Evolutionary conservation across 176 grass and related monocot genomes (phyloP), one percentile per base, ranked within the genome.

Genomic region (Dactylis glomerata): DNA sequence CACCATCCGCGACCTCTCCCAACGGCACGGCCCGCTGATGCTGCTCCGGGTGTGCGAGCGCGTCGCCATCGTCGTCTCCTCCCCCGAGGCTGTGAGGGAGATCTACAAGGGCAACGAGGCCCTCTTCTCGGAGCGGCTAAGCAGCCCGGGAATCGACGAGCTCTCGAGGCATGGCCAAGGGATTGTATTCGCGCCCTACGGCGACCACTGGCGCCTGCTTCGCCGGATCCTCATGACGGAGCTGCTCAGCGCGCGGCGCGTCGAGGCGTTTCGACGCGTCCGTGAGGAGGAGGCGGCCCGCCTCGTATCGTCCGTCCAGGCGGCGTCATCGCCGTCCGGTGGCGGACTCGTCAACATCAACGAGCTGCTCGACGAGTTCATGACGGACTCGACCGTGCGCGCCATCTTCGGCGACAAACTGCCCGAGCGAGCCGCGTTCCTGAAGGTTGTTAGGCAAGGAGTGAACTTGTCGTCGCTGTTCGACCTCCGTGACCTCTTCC

Each of bases 151-250:
- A 11, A 46, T 67, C 80, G 58, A 76, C 65, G 77, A 83, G 26
- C 24, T 88, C 7, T 40, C 71, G 1, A 45, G 58, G 13, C 64
- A 79, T 19, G 45, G 50, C 31, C 64, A 70, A 73, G 90, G 80
- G 34, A 59, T 88, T 27, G 32, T 72, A 38, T 90, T 90, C 47
- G 22, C 82, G 17, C 83, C 86, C 32, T 88, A 92, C 44, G 73
- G 86, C 20, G 62, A 70, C 50, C 47, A 86, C 51, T 92, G 83
- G n/a, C 71, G 78, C 33, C 77, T 74, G 19, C 32, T 88, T 17
- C 82, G 83, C 20, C 86, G 82, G 67, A 82, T 92, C 62, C 71
- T 73, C 28, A 83, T 84, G n/a, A 34, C 72, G 13, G 79, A 92
- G 24, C 59, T 92, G 17, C 68, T 92, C 19, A 89, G 66, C 68